phyloP scores from a whole-genome alignment of 2,329 filamentous ascomycete species.

The Cercospora sp. region DNA sequence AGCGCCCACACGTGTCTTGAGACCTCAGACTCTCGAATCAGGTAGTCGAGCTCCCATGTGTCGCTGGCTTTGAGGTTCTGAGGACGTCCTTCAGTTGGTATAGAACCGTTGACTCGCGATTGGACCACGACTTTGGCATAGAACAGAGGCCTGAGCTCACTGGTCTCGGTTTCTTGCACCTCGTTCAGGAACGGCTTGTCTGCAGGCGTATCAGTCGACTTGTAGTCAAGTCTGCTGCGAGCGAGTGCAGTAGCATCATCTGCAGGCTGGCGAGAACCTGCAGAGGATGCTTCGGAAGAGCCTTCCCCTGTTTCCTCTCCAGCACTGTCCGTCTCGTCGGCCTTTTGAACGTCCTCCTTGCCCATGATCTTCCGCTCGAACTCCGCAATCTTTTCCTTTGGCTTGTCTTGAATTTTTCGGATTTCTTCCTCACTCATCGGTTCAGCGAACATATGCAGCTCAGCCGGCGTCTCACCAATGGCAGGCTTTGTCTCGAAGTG shows the following conservation, averaged over 20 bases:
- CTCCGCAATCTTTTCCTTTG: constrained; percentile 63
- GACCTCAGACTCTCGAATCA: constrained; percentile 62
- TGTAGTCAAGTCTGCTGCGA: constrained; percentile 5
- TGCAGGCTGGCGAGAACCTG: not conserved
- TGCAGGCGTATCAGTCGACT: constrained; percentile 13
- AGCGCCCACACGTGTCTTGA: constrained; percentile 44
- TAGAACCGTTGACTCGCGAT: constrained; percentile 68
- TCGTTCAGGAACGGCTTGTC: constrained; percentile 16
- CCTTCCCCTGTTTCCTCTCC: not conserved
- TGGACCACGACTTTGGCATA: constrained; percentile 71
- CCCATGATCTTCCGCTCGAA: constrained; percentile 59
- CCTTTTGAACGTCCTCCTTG: constrained; percentile 23
- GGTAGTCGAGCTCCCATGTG: constrained; percentile 76
- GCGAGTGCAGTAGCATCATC: constrained; percentile 14
- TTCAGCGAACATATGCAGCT: constrained; percentile 89
- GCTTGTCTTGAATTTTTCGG: constrained; percentile 68
- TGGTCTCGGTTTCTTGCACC: constrained; percentile 9
- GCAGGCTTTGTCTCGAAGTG: constrained; percentile 49
- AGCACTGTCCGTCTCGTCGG: constrained; percentile 16
- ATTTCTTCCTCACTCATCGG: constrained; percentile 75
- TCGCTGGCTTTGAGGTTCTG: constrained; percentile 46
- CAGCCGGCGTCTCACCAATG: constrained; percentile 46
- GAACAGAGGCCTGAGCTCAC: constrained; percentile 49
- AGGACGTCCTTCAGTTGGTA: constrained; percentile 59
- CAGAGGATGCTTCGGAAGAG: constrained; percentile 1